Conservation (phyloP, 306 rosid genomes). For the Vigna reflexopilosa region DNA sequence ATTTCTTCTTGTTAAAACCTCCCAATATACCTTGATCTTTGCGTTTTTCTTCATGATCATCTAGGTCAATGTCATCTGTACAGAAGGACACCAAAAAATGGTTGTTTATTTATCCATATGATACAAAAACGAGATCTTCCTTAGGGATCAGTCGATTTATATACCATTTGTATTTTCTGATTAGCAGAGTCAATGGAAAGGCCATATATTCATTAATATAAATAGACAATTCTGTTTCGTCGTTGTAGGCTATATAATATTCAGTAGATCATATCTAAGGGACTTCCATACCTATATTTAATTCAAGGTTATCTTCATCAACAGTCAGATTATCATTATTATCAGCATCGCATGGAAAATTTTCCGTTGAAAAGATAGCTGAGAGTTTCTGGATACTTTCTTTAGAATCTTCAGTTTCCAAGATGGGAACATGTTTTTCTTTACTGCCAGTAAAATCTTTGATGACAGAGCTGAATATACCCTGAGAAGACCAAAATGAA, state of each 20-base stretch:
- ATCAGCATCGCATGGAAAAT: constrained; percentile 55
- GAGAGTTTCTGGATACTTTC: constrained; percentile 70
- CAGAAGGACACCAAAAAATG: constrained; percentile 13
- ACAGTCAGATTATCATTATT: constrained; percentile 49
- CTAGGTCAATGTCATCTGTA: constrained; percentile 87
- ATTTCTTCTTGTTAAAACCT: constrained; percentile 73
- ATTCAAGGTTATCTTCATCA: constrained; percentile 59
- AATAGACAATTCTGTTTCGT: background rate
- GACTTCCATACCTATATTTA: constrained; percentile 70
- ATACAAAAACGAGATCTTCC: background rate
- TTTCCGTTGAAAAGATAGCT: constrained; percentile 63
- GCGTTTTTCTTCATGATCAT: constrained; percentile 64
- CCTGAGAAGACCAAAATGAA: constrained; percentile 53
- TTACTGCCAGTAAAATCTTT: constrained; percentile 82
- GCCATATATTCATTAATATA: constrained; percentile 8
- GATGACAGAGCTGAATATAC: constrained; percentile 84
- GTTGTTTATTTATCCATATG: constrained; percentile 24
- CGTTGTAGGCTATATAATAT: constrained; percentile 16
- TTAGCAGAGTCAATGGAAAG: background rate
- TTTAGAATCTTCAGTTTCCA: constrained; percentile 67
- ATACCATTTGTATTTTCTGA: constrained; percentile 10
- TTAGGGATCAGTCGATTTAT: background rate
- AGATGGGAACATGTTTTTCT: constrained; percentile 61
- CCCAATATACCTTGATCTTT: constrained; percentile 73
- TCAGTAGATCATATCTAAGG: constrained; percentile 14